Evolutionary conservation across 2,329 filamentous ascomycete genomes (phyloP).

Genomic region (Curvularia sp.): DNA sequence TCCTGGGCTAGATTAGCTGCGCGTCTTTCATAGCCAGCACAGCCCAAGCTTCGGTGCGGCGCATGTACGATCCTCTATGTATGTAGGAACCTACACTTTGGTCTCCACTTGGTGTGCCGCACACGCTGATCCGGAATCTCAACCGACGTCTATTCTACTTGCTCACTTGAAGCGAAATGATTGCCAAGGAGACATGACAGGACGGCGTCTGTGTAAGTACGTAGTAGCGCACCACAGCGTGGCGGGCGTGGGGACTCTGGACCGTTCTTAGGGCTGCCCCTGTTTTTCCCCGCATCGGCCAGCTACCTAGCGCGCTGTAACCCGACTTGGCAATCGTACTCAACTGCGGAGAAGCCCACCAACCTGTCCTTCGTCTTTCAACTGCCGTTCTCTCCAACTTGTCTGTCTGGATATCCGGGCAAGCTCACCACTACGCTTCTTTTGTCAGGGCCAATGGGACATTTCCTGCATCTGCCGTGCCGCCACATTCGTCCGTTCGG

Average conservation of each 20-base stretch:
- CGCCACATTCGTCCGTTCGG: slow-evolving; percentile 3
- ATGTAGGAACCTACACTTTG: not conserved
- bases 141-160: not conserved
- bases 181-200: not conserved
- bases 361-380: not conserved
- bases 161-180: not conserved
- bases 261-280: not conserved
- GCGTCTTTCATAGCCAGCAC: not conserved
- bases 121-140: not conserved
- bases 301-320: slow-evolving; percentile 11
- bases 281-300: slow-evolving; percentile 21
- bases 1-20: not conserved
- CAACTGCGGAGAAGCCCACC: not conserved
- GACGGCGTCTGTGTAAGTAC: not conserved
- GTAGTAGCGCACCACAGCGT: not conserved
- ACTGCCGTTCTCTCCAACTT: not conserved
- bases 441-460: not conserved
- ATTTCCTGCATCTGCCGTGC: slow-evolving; percentile 11
- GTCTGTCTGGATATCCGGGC: not conserved
- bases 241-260: not conserved
- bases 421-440: not conserved
- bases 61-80: no score
- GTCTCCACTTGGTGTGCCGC: not conserved
- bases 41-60: no score
- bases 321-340: slow-evolving; percentile 20